Conservation (phyloP, 2,329 filamentous ascomycete species). For the Sporothrix curviconia region DNA sequence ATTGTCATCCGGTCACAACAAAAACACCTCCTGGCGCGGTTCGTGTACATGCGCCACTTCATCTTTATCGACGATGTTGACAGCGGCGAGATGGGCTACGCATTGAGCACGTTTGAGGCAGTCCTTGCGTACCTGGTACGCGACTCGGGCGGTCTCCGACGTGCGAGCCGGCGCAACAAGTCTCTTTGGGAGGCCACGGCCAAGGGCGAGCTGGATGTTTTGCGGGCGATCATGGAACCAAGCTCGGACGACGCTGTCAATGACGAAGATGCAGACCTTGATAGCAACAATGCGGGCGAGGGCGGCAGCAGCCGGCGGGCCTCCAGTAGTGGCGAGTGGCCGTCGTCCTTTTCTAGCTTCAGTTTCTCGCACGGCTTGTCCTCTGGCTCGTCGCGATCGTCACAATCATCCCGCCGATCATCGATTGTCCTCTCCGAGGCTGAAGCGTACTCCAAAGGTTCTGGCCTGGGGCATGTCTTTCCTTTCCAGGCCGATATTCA, state of each 20-base stretch:
- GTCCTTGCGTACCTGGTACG: constrained; percentile 81
- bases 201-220: constrained; percentile 66
- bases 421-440: constrained; percentile 36
- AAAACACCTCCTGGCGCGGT: constrained; percentile 75
- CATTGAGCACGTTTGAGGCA: constrained; percentile 90
- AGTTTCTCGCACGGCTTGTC: constrained; percentile 37
- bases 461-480: constrained; percentile 75
- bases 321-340: constrained; percentile 37
- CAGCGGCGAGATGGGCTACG: constrained; percentile 91
- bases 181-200: constrained; percentile 81
- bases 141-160: constrained; percentile 74
- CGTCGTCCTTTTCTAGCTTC: constrained; percentile 38
- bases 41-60: constrained; percentile 95
- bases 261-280: constrained; percentile 25
- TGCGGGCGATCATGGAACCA: constrained; percentile 75
- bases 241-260: constrained; percentile 44
- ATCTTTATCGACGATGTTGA: constrained; percentile 98
- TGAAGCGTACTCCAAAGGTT: constrained; percentile 49
- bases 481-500: constrained; percentile 64
- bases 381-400: constrained; percentile 19
- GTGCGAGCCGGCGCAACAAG: constrained; percentile 79
- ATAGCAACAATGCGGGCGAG: constrained; percentile 8
- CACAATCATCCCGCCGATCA: constrained; percentile 34
- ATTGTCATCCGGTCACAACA: constrained; percentile 90
- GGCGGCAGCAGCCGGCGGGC: constrained; percentile 19